Evolutionary conservation across 2,329 filamentous ascomycete species (phyloP).

Genomic region (Trichoderma atrobrunneum): DNA sequence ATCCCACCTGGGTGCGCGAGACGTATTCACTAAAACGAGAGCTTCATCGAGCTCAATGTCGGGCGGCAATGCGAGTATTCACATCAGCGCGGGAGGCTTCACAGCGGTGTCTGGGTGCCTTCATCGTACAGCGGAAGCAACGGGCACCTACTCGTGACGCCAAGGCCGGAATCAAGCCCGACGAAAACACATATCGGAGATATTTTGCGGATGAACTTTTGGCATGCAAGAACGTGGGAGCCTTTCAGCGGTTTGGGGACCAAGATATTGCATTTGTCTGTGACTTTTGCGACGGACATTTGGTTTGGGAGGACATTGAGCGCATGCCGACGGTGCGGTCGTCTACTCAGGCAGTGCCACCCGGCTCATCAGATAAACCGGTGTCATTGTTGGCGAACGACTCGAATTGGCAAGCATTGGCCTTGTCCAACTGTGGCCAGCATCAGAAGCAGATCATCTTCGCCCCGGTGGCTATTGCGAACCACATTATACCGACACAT

Average conservation of each 20-base stretch:
- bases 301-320: conserved; percentile 57
- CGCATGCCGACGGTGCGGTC: conserved; percentile 49
- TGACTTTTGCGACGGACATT: conserved; percentile 60
- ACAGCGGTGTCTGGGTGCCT: conserved; percentile 54
- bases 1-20: conserved; percentile 54
- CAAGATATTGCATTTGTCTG: conserved; percentile 57
- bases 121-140: conserved; percentile 52
- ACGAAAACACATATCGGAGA: conserved; percentile 33
- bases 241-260: conserved; percentile 55
- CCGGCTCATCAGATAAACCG: conserved; percentile 22
- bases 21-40: conserved; percentile 48
- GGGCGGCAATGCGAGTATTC: conserved; percentile 56
- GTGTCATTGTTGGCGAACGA: conserved; percentile 23
- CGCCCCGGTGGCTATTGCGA: conserved; percentile 56
- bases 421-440: conserved; percentile 38
- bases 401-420: conserved; percentile 53
- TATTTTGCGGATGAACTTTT: conserved; percentile 48
- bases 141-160: conserved; percentile 26
- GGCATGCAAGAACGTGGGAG: conserved; percentile 51
- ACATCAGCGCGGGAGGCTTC: conserved; percentile 47
- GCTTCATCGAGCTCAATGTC: conserved; percentile 57
- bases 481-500: conserved; percentile 50
- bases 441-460: conserved; percentile 53
- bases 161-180: conserved; percentile 6
- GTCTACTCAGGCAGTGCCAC: conserved; percentile 30